Base-by-base conservation (phyloP, 371 early-diverging fungal species). In the Mucor velutinosus region DNA sequence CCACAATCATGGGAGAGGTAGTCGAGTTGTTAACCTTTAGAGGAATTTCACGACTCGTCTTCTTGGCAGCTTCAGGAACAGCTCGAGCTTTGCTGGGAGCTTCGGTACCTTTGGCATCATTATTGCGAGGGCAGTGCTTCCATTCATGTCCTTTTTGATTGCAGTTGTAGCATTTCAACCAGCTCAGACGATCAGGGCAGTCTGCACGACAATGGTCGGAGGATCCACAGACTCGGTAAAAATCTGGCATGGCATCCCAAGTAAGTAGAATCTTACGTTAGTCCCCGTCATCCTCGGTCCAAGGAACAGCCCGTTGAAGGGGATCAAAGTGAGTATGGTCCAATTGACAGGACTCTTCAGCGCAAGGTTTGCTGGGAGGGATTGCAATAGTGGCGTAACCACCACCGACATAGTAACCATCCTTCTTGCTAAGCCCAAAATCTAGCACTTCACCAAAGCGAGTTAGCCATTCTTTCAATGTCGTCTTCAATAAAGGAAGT, bases 191-290 rank as follows among this genome's bases (percentile, higher is more conserved):
- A 14, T 63, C 41, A 30, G 51, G 51, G 27, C 64, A 63, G 27
- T 63, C 64, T 0, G 64, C 64, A 4, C 56, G 19, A 25, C 62
- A 62, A 33, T 62, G 62, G 21, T 21, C 62, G 1, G 8, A 14
- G 4, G 6, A 6, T 23, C 56, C 51, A 7, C 64, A 63, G 7
- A 55, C 3, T 1, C 56, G 64, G 23, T 41, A 63, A 17, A 37
- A 63, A 23, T 3, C 15, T 17, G 64, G 64, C 56, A 55, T 63
- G 17, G 53, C 27, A 8, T 63, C 41, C 33, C 56, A 63, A 2
- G 17, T 17, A 3, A 63, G 29, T 6, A 63, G n/a, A 2, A 63
- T 25, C 4, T 39, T 7, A 7, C 56, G 27, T 3, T 12, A 27
- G 6, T 23, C 39, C 17, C 17, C 56, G 33, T 51, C 32, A 35